Percentiles rank a stretch among this genome's conserved stretches.
Conservation (phyloP, 352 stramenopile species). For the Phytophthora pini region DNA sequence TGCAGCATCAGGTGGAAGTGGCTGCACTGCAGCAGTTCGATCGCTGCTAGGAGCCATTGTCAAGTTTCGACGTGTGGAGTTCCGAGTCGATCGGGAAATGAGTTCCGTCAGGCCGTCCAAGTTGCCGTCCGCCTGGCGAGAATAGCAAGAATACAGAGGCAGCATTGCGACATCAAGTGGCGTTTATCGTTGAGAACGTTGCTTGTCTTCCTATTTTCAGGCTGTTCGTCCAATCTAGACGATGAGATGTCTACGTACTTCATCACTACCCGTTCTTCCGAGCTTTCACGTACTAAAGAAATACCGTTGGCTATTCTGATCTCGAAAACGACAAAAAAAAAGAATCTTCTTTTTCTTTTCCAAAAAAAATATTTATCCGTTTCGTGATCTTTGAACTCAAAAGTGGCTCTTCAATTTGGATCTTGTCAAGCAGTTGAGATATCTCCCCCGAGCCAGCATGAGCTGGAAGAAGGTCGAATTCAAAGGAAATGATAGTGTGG, state of each 20-base stretch:
- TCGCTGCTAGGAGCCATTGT: conserved; percentile 8
- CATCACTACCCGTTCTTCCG: neutral
- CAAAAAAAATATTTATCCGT: conserved; percentile 1
- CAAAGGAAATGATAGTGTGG: conserved; percentile 57
- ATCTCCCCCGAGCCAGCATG: conserved; percentile 28
- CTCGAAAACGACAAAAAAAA: neutral
- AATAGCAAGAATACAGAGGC: conserved; percentile 10
- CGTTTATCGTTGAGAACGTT: neutral
- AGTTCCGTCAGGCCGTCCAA: neutral
- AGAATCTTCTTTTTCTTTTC: no score
- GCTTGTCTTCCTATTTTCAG: conserved; percentile 26
- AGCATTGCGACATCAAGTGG: conserved; percentile 5
- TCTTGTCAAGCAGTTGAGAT: conserved; percentile 9
- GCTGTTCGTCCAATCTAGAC: conserved; percentile 15
- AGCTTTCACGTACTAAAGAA: neutral
- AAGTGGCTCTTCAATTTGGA: conserved; percentile 26
- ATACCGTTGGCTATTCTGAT: neutral
- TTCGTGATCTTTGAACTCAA: conserved; percentile 11
- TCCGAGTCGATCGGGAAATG: conserved; percentile 14
- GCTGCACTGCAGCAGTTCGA: conserved; percentile 20
- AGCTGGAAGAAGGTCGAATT: conserved; percentile 65
- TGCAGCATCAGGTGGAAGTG: conserved; percentile 20
- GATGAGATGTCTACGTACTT: conserved; percentile 23
- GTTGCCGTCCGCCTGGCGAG: neutral
- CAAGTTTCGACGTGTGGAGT: neutral